Evolutionary conservation across 768 basidiomycete species (phyloP).

Genomic region (Scleroderma bovista): DNA sequence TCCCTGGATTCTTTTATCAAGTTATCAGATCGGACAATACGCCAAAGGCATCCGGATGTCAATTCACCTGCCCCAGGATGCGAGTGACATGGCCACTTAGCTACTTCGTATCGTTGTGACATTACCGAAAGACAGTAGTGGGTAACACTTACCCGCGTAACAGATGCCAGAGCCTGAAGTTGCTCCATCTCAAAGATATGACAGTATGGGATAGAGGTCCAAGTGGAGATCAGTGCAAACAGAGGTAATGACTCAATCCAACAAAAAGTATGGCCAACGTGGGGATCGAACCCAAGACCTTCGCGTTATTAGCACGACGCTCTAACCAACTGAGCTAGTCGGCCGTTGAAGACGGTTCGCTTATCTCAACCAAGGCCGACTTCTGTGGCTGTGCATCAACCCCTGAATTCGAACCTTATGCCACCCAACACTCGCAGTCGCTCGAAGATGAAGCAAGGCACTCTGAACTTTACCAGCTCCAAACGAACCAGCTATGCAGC

Average conservation of each 20-base stretch:
- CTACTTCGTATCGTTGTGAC: constrained; percentile 30
- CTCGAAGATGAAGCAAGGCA: constrained; percentile 38
- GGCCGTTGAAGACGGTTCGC: constrained; percentile 12
- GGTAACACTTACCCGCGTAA: constrained; percentile 43
- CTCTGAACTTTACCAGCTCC: constrained; percentile 38
- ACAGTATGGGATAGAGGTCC: no score
- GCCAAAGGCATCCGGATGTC: background rate
- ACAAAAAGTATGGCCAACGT: constrained; percentile 47
- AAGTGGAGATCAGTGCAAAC: no score
- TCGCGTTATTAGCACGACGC: constrained; percentile 55
- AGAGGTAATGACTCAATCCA: no score
- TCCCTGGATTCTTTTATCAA: constrained; percentile 68
- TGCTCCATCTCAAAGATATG: constrained; percentile 51
- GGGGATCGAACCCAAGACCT: constrained; percentile 70
- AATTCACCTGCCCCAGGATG: constrained; percentile 67
- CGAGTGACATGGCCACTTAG: constrained; percentile 64
- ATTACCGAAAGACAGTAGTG: background rate
- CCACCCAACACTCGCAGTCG: background rate
- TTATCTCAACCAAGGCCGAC: background rate
- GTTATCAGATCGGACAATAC: background rate
- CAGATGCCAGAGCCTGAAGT: constrained; percentile 45
- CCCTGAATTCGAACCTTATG: constrained; percentile 1
- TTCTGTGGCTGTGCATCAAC: constrained; percentile 1
- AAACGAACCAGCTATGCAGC: constrained; percentile 38
- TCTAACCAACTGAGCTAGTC: constrained; percentile 49